A percentile compares a stretch with the other conserved stretches of the same genome.
Evolutionary conservation across 768 basidiomycete genomes (phyloP).

Genomic region (Calocybe gangraenosa): DNA sequence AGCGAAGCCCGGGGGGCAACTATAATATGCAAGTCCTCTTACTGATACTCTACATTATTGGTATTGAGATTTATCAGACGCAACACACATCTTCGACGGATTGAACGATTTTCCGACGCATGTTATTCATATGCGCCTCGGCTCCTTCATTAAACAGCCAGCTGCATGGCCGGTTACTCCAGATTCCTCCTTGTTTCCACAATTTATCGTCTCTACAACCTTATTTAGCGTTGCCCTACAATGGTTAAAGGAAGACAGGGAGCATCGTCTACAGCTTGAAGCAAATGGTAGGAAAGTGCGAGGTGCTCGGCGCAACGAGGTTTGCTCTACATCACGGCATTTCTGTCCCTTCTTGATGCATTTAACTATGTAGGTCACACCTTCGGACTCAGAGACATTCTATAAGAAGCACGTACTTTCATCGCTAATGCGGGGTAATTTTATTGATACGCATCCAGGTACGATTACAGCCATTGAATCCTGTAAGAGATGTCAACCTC

Average conservation of each 20-base stretch:
- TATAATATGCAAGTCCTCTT: slow-evolving; percentile 63
- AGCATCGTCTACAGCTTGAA: slow-evolving; percentile 57
- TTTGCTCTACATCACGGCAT: slow-evolving; percentile 22
- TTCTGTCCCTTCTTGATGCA: background rate
- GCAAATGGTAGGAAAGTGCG: slow-evolving; percentile 49
- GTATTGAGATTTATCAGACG: slow-evolving; percentile 47
- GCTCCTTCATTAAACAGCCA: slow-evolving; percentile 63
- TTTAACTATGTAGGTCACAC: slow-evolving; percentile 38
- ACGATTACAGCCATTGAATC: slow-evolving; percentile 39
- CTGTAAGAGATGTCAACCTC: slow-evolving; percentile 14
- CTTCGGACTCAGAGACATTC: slow-evolving; percentile 79
- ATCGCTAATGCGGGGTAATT: background rate
- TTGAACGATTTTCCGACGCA: slow-evolving; percentile 90
- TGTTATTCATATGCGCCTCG: slow-evolving; percentile 87
- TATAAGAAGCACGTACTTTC: slow-evolving; percentile 64
- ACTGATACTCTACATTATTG: slow-evolving; percentile 3
- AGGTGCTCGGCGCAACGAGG: slow-evolving; percentile 58
- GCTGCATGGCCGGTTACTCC: slow-evolving; percentile 62
- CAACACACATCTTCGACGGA: slow-evolving; percentile 97
- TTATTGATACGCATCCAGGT: slow-evolving; percentile 21
- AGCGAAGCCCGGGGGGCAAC: slow-evolving; percentile 78
- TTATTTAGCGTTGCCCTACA: slow-evolving; percentile 75
- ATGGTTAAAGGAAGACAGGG: slow-evolving; percentile 86
- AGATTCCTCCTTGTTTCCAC: slow-evolving; percentile 16
- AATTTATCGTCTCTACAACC: slow-evolving; percentile 23